Conservation (phyloP, 2,329 filamentous ascomycete species). For the Trichoderma endophyticum region DNA sequence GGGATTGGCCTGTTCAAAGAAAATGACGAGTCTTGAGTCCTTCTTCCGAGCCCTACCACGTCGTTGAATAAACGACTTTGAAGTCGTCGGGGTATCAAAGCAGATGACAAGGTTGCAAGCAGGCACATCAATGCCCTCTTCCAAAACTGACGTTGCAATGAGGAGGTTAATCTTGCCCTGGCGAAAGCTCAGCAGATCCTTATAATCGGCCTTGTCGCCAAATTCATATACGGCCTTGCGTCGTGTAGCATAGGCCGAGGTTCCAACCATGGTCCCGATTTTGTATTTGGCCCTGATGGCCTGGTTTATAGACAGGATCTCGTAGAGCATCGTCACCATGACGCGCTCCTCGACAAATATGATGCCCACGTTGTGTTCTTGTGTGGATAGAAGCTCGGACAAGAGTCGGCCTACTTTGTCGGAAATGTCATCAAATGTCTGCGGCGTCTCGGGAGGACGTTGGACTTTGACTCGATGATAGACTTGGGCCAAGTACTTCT, state of each 20-base stretch:
- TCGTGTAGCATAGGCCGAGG: constrained; percentile 37
- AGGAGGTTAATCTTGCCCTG: constrained; percentile 54
- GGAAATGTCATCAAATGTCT: constrained; percentile 40
- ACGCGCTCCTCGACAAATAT: constrained; percentile 65
- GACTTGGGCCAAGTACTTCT: constrained; percentile 51
- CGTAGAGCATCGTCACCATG: constrained; percentile 57
- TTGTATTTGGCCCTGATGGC: constrained; percentile 43
- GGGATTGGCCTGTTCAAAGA: constrained; percentile 35
- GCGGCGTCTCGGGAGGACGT: constrained; percentile 19
- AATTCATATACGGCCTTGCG: constrained; percentile 42
- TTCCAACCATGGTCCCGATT: constrained; percentile 55
- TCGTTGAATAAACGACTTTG: constrained; percentile 59
- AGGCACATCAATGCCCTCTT: constrained; percentile 66
- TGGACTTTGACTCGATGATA: constrained; percentile 37
- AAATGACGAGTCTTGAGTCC: constrained; percentile 48
- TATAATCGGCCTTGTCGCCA: constrained; percentile 31
- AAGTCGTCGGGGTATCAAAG: constrained; percentile 47
- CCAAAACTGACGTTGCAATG: constrained; percentile 61
- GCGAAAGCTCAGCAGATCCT: constrained; percentile 48
- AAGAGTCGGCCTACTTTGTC: constrained; percentile 58
- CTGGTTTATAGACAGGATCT: constrained; percentile 55
- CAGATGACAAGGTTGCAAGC: constrained; percentile 61
- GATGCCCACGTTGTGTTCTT: constrained; percentile 53
- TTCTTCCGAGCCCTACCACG: constrained; percentile 52
- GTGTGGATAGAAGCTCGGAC: constrained; percentile 43